Base-by-base conservation (phyloP, 2,329 filamentous ascomycete species). In the Fusarium tupiense region DNA sequence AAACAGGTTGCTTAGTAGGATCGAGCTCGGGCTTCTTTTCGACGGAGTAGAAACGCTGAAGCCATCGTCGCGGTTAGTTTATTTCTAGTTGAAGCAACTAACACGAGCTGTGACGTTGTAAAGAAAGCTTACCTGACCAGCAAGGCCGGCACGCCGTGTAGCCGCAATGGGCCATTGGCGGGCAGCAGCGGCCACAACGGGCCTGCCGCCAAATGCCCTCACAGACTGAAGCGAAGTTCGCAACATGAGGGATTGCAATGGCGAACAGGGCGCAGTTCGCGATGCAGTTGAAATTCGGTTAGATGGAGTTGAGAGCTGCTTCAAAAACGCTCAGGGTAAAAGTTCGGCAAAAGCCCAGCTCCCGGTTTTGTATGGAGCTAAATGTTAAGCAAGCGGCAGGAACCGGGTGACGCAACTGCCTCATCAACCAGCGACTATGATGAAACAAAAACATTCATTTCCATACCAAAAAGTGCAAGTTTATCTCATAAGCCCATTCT, bases 181-280 rank as follows among this genome's bases (percentile, higher is more conserved):
- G 82, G 84, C 84, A 77, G 85, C 84, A 80, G 85, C 83, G 79
- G 87, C 85, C 82, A 85, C 85, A 82, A 85, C 79, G 80, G 88
- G 85, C 84, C 85, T 87, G 82, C 85, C 84, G 84, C 87, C 85
- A 82, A 91, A 84, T 80, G 87, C 85, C 86, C 86, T 89, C 81
- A 88, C 88, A 83, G 90, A 90, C 86, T 87, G 89, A 86, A 92
- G 85, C 84, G 90, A 91, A 83, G 89, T 89, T 86, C 90, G 90
- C 88, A 92, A 88, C 90, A 92, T 92, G 86, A 86, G 86, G 85
- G 84, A 86, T 85, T 86, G 83, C 81, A 82, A 83, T 84, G 83
- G 83, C 84, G 82, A 81, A 80, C 81, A 77, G 69, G 80, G 78
- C 82, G 77, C 78, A 74, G 74, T 72, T 73, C 70, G 74, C 76